Conservation (phyloP, 495 filamentous ascomycete species). For the Penicillium simplicissimum region DNA sequence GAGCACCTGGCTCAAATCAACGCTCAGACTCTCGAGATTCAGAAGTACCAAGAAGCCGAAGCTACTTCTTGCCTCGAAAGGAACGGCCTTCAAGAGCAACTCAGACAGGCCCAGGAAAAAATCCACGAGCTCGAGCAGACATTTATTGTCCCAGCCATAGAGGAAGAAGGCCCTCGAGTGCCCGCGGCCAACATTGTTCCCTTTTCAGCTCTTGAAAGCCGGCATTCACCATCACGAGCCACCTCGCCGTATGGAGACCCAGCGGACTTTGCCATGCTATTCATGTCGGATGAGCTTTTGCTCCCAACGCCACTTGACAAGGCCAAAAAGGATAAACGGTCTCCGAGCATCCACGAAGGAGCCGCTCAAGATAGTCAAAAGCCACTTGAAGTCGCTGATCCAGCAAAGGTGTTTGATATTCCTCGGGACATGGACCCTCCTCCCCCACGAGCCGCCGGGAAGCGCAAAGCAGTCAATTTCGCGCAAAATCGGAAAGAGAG, state of each 20-base stretch:
- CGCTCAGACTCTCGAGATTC: constrained; percentile 24
- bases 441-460: neutral
- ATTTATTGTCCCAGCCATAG: neutral
- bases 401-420: constrained; percentile 1
- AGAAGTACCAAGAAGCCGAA: constrained; percentile 25
- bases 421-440: neutral
- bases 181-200: constrained; percentile 12
- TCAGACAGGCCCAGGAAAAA: constrained; percentile 28
- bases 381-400: neutral
- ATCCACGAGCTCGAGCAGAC: constrained; percentile 21
- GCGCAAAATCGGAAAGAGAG: constrained; percentile 1
- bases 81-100: constrained; percentile 21
- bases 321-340: constrained; percentile 5
- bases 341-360: neutral
- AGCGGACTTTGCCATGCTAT: constrained; percentile 36
- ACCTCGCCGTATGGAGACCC: constrained; percentile 23
- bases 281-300: constrained; percentile 24
- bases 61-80: constrained; percentile 19
- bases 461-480: constrained; percentile 36
- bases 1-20: constrained; percentile 19
- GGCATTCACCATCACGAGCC: neutral
- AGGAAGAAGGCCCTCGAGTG: neutral
- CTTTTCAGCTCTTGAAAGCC: constrained; percentile 14
- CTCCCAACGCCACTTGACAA: constrained; percentile 6
- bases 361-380: neutral